phyloP scores from a whole-genome alignment of 2,329 filamentous ascomycete genomes.

The Fusarium sp. region DNA sequence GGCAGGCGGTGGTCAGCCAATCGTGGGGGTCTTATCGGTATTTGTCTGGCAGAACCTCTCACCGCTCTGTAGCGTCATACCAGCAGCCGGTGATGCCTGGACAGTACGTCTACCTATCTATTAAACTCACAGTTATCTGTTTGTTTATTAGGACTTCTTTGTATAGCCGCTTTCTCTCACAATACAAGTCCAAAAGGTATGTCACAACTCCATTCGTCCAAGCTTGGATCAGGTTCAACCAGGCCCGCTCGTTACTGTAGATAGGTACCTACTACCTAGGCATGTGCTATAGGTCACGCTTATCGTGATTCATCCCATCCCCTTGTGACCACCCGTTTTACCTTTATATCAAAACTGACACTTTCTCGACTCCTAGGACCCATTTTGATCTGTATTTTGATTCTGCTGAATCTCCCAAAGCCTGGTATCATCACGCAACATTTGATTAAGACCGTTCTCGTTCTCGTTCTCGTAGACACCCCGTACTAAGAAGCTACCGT shows the following conservation, averaged over 20 bases:
- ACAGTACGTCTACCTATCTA: constrained; percentile 4
- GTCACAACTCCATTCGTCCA: not conserved
- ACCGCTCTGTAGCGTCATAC: constrained; percentile 47
- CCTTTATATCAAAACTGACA: not conserved
- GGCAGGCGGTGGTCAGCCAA: constrained; percentile 41
- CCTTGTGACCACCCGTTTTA: constrained; percentile 30
- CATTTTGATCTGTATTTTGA: not conserved
- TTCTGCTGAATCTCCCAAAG: not conserved
- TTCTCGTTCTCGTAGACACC: not conserved
- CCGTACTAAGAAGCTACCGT: not conserved
- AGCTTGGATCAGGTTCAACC: not conserved
- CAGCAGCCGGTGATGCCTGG: constrained; percentile 41
- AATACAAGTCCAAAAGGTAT: not conserved
- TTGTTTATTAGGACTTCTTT: constrained; percentile 12
- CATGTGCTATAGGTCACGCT: constrained; percentile 44
- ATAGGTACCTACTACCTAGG: constrained; percentile 8
- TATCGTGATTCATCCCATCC: constrained; percentile 38
- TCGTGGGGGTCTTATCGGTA: constrained; percentile 31
- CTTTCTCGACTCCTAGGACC: not conserved
- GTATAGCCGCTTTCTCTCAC: not conserved
- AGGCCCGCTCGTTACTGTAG: not conserved
- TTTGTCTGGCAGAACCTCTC: constrained; percentile 43
- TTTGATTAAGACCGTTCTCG: not conserved
- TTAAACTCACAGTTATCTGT: not conserved
- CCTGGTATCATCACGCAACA: not conserved